A percentile compares a stretch with the other conserved stretches of the same genome.
phyloP scores from a whole-genome alignment of 177 flowering plant species.

The Vitis hybrid region DNA sequence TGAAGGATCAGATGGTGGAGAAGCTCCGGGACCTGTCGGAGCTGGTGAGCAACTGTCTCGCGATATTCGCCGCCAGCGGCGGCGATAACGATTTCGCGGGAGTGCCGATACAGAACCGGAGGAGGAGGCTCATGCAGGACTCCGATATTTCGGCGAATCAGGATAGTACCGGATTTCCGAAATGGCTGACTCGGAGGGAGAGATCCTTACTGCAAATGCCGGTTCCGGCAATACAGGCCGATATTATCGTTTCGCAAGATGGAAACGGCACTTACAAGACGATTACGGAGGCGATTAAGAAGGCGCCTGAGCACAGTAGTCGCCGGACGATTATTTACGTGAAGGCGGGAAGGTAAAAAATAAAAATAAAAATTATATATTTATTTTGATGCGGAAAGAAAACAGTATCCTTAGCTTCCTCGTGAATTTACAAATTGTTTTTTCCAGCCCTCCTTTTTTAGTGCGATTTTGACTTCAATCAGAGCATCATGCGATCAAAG shows the following conservation, averaged over 20 bases:
- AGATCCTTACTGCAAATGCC: constrained; percentile 55
- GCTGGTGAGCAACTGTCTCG: constrained; percentile 75
- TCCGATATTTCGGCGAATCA: constrained; percentile 4
- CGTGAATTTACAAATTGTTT: background rate
- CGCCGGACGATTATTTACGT: constrained; percentile 79
- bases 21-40: constrained; percentile 59
- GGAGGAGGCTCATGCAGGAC: constrained; percentile 41
- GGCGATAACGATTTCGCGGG: constrained; percentile 61
- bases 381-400: background rate
- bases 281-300: constrained; percentile 75
- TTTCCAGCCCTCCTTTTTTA: background rate
- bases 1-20: constrained; percentile 51
- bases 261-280: constrained; percentile 81
- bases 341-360: constrained; percentile 81
- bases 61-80: constrained; percentile 46
- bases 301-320: constrained; percentile 67
- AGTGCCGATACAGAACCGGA: constrained; percentile 68
- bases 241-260: constrained; percentile 68
- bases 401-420: background rate
- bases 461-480: background rate
- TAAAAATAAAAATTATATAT: too few species aligned
- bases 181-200: constrained; percentile 62
- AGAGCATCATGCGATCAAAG: background rate
- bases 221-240: constrained; percentile 50
- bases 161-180: constrained; percentile 39